Evolutionary conservation across 257 asterid genomes (phyloP).

Genomic region (Vinca minor): DNA sequence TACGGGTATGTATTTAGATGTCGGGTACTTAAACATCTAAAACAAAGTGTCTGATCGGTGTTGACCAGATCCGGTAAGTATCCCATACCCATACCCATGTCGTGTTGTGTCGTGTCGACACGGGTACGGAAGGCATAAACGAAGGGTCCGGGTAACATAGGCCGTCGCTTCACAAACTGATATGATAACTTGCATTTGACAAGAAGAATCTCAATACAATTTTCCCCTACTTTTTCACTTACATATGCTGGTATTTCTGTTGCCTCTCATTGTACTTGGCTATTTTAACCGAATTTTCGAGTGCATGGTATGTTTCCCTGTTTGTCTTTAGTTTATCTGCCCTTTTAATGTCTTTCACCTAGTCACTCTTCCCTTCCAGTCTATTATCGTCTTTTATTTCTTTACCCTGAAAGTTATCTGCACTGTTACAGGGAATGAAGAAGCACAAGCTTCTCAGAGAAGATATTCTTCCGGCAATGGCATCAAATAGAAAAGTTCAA

Average conservation of each 20-base stretch:
- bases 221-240: neutral
- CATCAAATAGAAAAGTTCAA: slow-evolving; percentile 86
- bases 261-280: neutral
- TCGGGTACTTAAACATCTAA: no score
- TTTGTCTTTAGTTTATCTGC: neutral
- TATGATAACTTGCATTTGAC: neutral
- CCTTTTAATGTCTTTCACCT: slow-evolving; percentile 2
- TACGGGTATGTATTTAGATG: no score
- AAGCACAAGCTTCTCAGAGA: slow-evolving; percentile 90
- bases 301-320: neutral
- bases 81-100: no score
- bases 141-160: no score
- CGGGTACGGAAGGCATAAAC: no score
- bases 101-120: no score
- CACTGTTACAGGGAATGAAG: slow-evolving; percentile 60
- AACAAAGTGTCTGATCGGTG: no score
- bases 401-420: slow-evolving; percentile 11
- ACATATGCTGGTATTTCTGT: neutral
- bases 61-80: no score
- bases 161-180: neutral
- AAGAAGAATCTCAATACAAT: neutral
- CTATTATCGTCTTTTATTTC: neutral
- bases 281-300: neutral
- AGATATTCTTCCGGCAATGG: slow-evolving; percentile 99
- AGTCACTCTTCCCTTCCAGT: no score